Evolutionary conservation across 768 basidiomycete species (phyloP).

Genomic region (Mycena filopes): DNA sequence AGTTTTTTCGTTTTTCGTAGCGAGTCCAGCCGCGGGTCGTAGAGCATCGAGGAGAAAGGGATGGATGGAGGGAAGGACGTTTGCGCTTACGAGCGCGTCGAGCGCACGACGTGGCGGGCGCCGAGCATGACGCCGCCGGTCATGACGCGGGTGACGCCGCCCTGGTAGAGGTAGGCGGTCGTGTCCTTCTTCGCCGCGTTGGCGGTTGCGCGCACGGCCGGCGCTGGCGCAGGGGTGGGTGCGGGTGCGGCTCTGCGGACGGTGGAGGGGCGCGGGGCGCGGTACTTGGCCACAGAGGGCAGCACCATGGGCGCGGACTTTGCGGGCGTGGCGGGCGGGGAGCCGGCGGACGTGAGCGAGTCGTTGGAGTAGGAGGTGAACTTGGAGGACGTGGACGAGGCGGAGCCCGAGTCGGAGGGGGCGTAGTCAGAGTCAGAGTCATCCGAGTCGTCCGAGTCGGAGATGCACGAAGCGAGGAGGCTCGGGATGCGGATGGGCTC

Average conservation of each 20-base stretch:
- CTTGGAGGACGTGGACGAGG: conserved; percentile 14
- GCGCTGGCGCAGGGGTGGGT: not conserved
- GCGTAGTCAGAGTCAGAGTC: conserved; percentile 12
- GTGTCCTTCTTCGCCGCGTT: conserved; percentile 1
- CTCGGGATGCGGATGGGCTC: conserved; percentile 12
- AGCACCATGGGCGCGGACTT: conserved; percentile 12
- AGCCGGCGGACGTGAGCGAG: conserved; percentile 26
- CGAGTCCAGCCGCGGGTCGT: conserved; percentile 1
- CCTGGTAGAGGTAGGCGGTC: conserved; percentile 22
- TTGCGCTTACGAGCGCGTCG: conserved; percentile 13
- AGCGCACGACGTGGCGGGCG: conserved; percentile 12
- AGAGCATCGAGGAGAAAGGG: no score
- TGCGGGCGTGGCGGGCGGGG: conserved; percentile 10
- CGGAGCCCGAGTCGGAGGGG: conserved; percentile 20
- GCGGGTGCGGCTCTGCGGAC: not conserved
- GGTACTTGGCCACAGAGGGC: conserved; percentile 4
- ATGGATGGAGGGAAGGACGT: not conserved
- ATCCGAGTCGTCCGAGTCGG: conserved; percentile 1
- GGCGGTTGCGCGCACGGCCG: not conserved
- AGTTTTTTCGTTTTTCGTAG: not conserved
- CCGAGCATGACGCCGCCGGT: conserved; percentile 38
- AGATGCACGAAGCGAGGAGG: conserved; percentile 2
- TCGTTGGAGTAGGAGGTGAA: conserved; percentile 18
- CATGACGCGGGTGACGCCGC: conserved; percentile 34
- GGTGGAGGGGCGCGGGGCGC: not conserved